A percentile compares a stretch with the other conserved stretches of the same genome.
Conservation (phyloP, 2,329 filamentous ascomycete species). For the Fusarium palustre region DNA sequence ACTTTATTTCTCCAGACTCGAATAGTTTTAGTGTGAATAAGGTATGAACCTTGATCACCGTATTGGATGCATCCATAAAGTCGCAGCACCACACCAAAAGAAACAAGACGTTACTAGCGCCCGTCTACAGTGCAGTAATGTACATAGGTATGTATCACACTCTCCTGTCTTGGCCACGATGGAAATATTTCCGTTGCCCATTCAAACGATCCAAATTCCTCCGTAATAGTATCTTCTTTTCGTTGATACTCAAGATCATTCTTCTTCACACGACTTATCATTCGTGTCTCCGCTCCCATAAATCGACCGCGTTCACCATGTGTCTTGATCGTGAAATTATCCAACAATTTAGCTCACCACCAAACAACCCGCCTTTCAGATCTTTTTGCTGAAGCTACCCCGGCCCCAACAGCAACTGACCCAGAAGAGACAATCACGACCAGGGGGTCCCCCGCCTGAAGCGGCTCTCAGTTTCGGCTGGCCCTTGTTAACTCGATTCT, state of each 20-base stretch:
- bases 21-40: conserved; percentile 13
- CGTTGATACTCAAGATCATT: not conserved
- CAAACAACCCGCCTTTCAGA: conserved; percentile 20
- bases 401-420: conserved; percentile 30
- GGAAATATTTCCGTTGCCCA: conserved; percentile 23
- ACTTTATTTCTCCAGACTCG: conserved; percentile 7
- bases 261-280: not conserved
- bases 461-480: conserved; percentile 25
- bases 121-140: conserved; percentile 24
- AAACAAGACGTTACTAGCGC: conserved; percentile 39
- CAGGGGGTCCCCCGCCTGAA: conserved; percentile 36
- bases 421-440: conserved; percentile 34
- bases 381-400: conserved; percentile 22
- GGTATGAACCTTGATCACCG: conserved; percentile 6
- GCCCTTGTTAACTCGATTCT: conserved; percentile 22
- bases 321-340: conserved; percentile 17
- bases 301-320: conserved; percentile 24
- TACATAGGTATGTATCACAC: conserved; percentile 30
- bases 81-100: conserved; percentile 31
- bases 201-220: conserved; percentile 29
- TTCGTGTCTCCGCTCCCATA: conserved; percentile 5
- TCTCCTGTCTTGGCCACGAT: conserved; percentile 2
- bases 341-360: conserved; percentile 12
- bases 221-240: not conserved
- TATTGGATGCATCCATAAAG: conserved; percentile 23